phyloP scores from a whole-genome alignment of 2,329 filamentous ascomycete genomes.

The Pseudonectria foliicola region DNA sequence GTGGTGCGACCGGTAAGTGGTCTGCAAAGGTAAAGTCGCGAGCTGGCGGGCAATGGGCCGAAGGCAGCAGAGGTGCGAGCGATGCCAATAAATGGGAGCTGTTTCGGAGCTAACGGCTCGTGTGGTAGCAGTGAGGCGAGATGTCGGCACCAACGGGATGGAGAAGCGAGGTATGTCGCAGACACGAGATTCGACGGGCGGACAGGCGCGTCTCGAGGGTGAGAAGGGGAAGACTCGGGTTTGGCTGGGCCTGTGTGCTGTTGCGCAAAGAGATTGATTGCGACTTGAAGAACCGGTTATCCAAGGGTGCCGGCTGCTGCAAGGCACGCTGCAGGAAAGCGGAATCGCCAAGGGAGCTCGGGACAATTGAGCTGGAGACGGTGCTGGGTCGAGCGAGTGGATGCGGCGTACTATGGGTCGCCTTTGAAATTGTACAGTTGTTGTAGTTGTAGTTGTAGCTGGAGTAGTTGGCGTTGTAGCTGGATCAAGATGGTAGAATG shows the following conservation, averaged over 20 bases:
- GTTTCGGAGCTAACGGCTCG: constrained; percentile 23
- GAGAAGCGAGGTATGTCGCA: constrained; percentile 24
- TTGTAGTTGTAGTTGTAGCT: no score
- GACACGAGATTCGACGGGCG: constrained; percentile 13
- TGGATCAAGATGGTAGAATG: constrained; percentile 1
- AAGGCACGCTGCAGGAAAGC: constrained; percentile 15
- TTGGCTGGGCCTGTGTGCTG: constrained; percentile 4
- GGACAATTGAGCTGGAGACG: constrained; percentile 7
- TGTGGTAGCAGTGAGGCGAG: constrained; percentile 24
- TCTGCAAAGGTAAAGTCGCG: constrained; percentile 15
- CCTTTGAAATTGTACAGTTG: no score
- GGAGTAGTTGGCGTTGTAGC: no score
- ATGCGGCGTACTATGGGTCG: constrained; percentile 18
- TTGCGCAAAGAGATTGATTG: neutral
- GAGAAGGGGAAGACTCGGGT: constrained; percentile 11
- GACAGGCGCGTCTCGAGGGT: constrained; percentile 17
- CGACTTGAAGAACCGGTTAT: neutral
- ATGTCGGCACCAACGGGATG: constrained; percentile 28
- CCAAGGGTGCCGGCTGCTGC: constrained; percentile 12
- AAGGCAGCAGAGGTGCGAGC: constrained; percentile 25
- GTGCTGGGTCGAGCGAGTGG: constrained; percentile 22
- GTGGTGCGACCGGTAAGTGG: constrained; percentile 22
- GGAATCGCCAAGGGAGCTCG: constrained; percentile 9
- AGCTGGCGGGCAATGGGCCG: constrained; percentile 11
- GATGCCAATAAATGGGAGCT: constrained; percentile 29